Conservation (phyloP, 2,329 filamentous ascomycete genomes). For the Amylocarpus encephaloides region DNA sequence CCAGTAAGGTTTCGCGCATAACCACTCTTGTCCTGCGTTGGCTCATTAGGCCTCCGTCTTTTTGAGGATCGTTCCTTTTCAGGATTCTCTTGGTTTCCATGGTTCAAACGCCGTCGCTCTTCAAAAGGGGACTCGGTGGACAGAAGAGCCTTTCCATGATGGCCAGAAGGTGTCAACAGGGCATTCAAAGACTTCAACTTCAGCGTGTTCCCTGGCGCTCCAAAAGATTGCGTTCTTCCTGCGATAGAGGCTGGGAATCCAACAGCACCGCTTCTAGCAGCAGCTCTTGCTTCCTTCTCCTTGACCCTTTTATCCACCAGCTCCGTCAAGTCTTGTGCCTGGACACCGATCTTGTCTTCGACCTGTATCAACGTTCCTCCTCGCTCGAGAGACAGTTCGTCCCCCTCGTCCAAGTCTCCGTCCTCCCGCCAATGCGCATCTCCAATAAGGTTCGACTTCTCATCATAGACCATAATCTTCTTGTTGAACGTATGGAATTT, state of each 20-base stretch:
- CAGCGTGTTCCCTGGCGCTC: constrained; percentile 38
- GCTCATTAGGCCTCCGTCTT: constrained; percentile 35
- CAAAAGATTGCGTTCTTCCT: constrained; percentile 14
- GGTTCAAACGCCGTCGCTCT: constrained; percentile 37
- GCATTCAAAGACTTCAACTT: constrained; percentile 55
- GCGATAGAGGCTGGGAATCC: constrained; percentile 21
- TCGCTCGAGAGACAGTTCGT: constrained; percentile 73
- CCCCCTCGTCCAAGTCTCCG: constrained; percentile 67
- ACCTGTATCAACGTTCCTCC: constrained; percentile 75
- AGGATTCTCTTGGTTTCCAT: constrained; percentile 9
- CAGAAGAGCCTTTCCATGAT: constrained; percentile 53
- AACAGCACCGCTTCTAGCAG: constrained; percentile 29
- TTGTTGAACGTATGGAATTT: constrained; percentile 89
- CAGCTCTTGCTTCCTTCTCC: constrained; percentile 45
- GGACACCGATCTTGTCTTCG: constrained; percentile 63
- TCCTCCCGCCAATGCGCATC: constrained; percentile 75
- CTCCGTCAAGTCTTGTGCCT: constrained; percentile 71
- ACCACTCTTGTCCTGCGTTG: constrained; percentile 40
- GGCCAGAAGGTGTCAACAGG: constrained; percentile 57
- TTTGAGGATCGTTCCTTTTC: constrained; percentile 35
- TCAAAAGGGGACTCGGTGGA: constrained; percentile 61
- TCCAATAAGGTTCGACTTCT: constrained; percentile 71
- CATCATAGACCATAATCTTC: constrained; percentile 84
- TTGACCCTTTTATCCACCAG: constrained; percentile 64
- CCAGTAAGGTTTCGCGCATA: constrained; percentile 48